phyloP scores from a whole-genome alignment of 371 early-diverging fungal species.

The Circinella minor region DNA sequence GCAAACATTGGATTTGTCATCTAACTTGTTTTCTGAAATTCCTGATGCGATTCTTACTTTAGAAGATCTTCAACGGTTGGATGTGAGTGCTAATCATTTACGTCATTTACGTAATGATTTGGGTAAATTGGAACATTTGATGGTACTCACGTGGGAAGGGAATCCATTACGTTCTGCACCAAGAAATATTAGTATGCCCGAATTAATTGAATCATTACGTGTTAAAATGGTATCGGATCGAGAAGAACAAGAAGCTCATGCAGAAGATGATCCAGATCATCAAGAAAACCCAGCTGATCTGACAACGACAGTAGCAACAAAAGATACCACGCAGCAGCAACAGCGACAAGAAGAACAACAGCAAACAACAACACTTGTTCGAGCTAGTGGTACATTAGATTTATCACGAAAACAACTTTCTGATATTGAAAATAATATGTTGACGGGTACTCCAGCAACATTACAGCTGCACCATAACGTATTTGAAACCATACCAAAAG shows the following conservation, averaged over 20 bases:
- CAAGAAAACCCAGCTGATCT: no score
- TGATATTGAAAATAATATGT: neutral
- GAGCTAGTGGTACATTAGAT: constrained; percentile 15
- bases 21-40: constrained; percentile 61
- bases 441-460: constrained; percentile 16
- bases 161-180: constrained; percentile 60
- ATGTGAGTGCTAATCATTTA: constrained; percentile 67
- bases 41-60: constrained; percentile 50
- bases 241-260: constrained; percentile 1
- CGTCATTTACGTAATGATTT: constrained; percentile 58
- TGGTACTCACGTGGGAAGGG: constrained; percentile 59
- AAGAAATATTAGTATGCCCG: constrained; percentile 48
- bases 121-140: constrained; percentile 53
- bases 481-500: constrained; percentile 42
- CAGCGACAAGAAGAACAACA: constrained; percentile 14
- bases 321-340: neutral
- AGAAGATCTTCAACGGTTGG: constrained; percentile 55
- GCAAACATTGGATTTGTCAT: constrained; percentile 68
- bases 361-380: neutral
- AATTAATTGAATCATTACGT: constrained; percentile 54
- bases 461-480: constrained; percentile 45
- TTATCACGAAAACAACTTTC: constrained; percentile 8
- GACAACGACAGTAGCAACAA: neutral
- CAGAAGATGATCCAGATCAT: neutral
- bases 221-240: constrained; percentile 21